A percentile compares a stretch with the other conserved stretches of the same genome.
Conservation (phyloP, 129 eudicot species). For the Mikania micrantha region DNA sequence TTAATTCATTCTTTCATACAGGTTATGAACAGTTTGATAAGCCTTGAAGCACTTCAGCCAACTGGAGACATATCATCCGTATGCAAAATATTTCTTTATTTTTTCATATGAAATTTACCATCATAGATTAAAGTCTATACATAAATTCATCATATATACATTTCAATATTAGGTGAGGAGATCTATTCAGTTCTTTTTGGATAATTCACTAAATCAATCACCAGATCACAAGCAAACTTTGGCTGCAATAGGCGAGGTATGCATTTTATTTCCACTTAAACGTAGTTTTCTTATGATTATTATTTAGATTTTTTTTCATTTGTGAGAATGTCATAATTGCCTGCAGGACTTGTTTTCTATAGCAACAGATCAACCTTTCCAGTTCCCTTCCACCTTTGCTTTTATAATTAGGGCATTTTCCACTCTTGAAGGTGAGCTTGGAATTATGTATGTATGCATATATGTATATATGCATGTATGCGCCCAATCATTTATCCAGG, state of each 20-base stretch:
- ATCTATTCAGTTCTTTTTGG: constrained; percentile 93
- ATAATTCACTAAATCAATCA: constrained; percentile 63
- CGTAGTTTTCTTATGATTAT: background rate
- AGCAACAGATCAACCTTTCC: constrained; percentile 94
- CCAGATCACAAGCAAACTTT: constrained; percentile 74
- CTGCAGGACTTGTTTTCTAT: constrained; percentile 94
- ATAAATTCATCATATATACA: background rate
- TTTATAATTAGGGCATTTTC: constrained; percentile 92
- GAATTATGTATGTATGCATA: background rate
- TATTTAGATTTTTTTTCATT: background rate
- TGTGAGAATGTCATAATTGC: background rate
- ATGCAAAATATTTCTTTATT: constrained; percentile 20
- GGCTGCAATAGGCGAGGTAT: constrained; percentile 95
- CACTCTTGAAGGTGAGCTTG: constrained; percentile 79
- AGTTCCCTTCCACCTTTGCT: constrained; percentile 90
- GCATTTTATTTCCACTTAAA: background rate
- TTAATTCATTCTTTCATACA: constrained; percentile 24
- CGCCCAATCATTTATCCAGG: too few species aligned
- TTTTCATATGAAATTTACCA: constrained; percentile 12
- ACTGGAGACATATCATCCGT: constrained; percentile 94
- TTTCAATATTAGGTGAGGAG: constrained; percentile 65
- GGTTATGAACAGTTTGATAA: constrained; percentile 78
- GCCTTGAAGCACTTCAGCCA: constrained; percentile 96
- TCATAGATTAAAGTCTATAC: background rate
- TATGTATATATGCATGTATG: background rate